phyloP scores from a whole-genome alignment of 345 rosid genomes.

The Ailanthus altissimus region DNA sequence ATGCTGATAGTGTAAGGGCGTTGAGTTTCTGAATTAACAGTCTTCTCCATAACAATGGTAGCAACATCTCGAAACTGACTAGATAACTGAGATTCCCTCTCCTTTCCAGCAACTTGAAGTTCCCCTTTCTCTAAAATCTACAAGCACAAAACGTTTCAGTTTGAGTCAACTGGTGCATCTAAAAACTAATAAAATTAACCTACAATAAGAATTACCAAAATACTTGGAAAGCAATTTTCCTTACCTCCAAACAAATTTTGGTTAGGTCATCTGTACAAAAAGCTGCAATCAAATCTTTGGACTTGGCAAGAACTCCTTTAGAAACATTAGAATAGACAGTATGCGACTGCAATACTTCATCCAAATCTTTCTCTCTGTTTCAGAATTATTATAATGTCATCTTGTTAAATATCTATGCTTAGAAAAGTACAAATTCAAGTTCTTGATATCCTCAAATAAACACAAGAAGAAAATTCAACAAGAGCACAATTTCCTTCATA shows the following conservation, averaged over 20 bases:
- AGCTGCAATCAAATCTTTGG: conserved; percentile 61
- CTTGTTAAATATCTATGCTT: background rate
- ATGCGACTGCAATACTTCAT: conserved; percentile 95
- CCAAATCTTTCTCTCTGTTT: conserved; percentile 88
- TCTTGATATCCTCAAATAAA: background rate
- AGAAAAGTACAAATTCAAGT: background rate
- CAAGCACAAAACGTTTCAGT: background rate
- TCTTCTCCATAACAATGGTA: conserved; percentile 93
- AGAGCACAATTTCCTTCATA: background rate
- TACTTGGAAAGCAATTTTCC: background rate
- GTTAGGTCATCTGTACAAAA: conserved; percentile 87
- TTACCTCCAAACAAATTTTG: conserved; percentile 75
- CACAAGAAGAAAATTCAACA: background rate
- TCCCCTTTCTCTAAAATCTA: conserved; percentile 96
- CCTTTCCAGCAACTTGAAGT: conserved; percentile 98
- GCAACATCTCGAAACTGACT: conserved; percentile 97
- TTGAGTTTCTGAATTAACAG: conserved; percentile 87
- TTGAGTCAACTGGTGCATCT: background rate
- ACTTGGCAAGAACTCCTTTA: conserved; percentile 90
- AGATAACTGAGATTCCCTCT: conserved; percentile 84
- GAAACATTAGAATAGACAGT: conserved; percentile 91
- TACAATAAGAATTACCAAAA: background rate
- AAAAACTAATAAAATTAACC: conserved; percentile 1
- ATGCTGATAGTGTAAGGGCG: conserved; percentile 93
- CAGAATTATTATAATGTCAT: background rate